These are phyloP conservation scores for Yamadazyma blattariae DNA, from an alignment of 1,139 yeast species.

Conservation along the genomic window DNA sequence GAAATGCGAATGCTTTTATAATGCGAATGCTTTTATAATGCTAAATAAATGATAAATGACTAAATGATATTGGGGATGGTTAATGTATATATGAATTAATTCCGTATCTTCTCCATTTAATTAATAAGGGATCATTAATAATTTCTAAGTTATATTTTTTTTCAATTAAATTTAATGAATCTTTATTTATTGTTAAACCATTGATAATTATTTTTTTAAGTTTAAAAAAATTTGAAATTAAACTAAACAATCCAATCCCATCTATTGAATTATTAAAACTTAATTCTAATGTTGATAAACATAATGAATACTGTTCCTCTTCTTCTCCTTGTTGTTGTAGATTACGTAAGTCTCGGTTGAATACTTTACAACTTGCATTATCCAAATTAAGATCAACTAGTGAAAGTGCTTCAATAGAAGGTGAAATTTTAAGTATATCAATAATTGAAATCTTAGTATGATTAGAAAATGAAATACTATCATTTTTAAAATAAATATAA, in stretches of 20 bases:
- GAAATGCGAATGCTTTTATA: too few species aligned
- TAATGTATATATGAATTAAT: slow-evolving; percentile 23
- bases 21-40: too few species aligned
- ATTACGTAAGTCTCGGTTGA: slow-evolving; percentile 22
- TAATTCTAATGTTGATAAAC: slow-evolving; percentile 28
- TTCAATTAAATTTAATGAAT: slow-evolving; percentile 25
- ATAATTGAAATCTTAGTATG: slow-evolving; percentile 17
- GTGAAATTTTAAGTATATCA: slow-evolving; percentile 23
- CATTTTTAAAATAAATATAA: slow-evolving; percentile 29
- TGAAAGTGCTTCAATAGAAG: slow-evolving; percentile 22
- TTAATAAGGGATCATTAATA: slow-evolving; percentile 24
- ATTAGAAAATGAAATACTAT: slow-evolving; percentile 14
- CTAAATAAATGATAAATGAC: too few species aligned
- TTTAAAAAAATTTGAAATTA: slow-evolving; percentile 18
- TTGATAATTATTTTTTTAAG: slow-evolving; percentile 28
- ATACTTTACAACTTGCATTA: slow-evolving; percentile 30
- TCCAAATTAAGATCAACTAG: slow-evolving; percentile 40
- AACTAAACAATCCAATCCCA: slow-evolving; percentile 39
- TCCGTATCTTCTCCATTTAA: slow-evolving; percentile 38
- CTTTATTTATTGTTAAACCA: slow-evolving; percentile 33
- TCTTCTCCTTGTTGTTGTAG: slow-evolving; percentile 1
- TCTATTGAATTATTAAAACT: slow-evolving; percentile 35
- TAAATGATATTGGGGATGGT: too few species aligned
- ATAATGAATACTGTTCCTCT: too few species aligned
- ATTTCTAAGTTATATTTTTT: slow-evolving; percentile 20